Evolutionary conservation across 306 rosid genomes (phyloP).

Genomic region (Neltuma alba): DNA sequence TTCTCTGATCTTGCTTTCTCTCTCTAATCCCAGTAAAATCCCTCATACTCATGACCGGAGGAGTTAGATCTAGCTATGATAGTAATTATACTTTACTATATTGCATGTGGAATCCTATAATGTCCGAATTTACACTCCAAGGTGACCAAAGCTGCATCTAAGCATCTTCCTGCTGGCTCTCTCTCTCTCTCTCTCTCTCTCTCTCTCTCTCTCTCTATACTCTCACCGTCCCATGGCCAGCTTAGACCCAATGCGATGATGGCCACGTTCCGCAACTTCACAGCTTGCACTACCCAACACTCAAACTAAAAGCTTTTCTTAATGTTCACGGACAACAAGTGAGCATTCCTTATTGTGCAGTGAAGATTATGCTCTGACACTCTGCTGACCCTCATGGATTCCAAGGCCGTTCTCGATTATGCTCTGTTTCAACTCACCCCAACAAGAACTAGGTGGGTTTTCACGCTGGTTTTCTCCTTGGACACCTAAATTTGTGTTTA

Average conservation of each 20-base stretch:
- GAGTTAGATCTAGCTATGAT: background rate
- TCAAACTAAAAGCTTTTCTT: slow-evolving; percentile 8
- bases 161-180: slow-evolving; percentile 33
- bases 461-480: background rate
- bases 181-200: slow-evolving; percentile 7
- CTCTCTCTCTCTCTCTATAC: slow-evolving; percentile 2
- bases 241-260: slow-evolving; percentile 22
- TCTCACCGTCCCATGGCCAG: background rate
- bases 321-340: slow-evolving; percentile 2
- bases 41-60: background rate
- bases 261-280: slow-evolving; percentile 13
- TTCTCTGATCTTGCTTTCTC: background rate
- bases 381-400: slow-evolving; percentile 43
- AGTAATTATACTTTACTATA: background rate
- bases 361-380: slow-evolving; percentile 36
- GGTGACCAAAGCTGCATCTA: slow-evolving; percentile 41
- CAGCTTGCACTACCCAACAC: slow-evolving; percentile 17
- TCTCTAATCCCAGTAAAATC: background rate
- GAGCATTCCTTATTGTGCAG: slow-evolving; percentile 3
- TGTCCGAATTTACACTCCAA: slow-evolving; percentile 46
- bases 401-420: slow-evolving; percentile 49
- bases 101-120: slow-evolving; percentile 46
- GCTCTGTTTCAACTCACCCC: slow-evolving; percentile 65
- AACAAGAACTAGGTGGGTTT: slow-evolving; percentile 52
- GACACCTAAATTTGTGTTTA: background rate